These are phyloP conservation scores for Phytophthora vignae DNA, from an alignment of 352 stramenopile genomes.

Conservation along the genomic window DNA sequence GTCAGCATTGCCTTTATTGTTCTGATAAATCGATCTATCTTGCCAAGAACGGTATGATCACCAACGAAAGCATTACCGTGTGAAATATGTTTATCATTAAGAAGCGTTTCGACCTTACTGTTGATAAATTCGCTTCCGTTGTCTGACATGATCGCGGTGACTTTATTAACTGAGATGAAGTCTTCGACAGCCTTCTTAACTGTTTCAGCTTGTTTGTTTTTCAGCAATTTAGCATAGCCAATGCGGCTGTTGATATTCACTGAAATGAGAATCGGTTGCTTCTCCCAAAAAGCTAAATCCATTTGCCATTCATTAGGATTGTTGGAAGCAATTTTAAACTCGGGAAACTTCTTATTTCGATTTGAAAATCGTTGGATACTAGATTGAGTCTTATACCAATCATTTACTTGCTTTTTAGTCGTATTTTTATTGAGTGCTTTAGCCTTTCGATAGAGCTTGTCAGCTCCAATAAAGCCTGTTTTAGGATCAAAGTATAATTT, in stretches of 20 bases:
- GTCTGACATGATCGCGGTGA: too few species aligned
- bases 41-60: constrained; percentile 30
- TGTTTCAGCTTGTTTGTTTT: too few species aligned
- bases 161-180: too few species aligned
- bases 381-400: constrained; percentile 23
- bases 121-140: too few species aligned
- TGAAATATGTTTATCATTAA: constrained; percentile 22
- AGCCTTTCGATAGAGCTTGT: constrained; percentile 30
- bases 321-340: too few species aligned
- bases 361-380: constrained; percentile 22
- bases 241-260: too few species aligned
- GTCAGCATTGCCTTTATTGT: constrained; percentile 31
- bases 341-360: background rate
- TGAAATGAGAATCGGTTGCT: too few species aligned
- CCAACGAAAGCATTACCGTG: constrained; percentile 31
- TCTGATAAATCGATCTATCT: constrained; percentile 41
- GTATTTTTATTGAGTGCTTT: constrained; percentile 3
- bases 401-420: constrained; percentile 19
- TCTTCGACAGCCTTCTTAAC: too few species aligned
- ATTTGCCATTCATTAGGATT: too few species aligned
- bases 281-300: too few species aligned
- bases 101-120: background rate
- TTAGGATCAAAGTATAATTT: constrained; percentile 6
- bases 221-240: too few species aligned
- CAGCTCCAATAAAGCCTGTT: constrained; percentile 19